Base-by-base conservation (phyloP, 2,329 filamentous ascomycete species). In the Chaetomium olivaceum region DNA sequence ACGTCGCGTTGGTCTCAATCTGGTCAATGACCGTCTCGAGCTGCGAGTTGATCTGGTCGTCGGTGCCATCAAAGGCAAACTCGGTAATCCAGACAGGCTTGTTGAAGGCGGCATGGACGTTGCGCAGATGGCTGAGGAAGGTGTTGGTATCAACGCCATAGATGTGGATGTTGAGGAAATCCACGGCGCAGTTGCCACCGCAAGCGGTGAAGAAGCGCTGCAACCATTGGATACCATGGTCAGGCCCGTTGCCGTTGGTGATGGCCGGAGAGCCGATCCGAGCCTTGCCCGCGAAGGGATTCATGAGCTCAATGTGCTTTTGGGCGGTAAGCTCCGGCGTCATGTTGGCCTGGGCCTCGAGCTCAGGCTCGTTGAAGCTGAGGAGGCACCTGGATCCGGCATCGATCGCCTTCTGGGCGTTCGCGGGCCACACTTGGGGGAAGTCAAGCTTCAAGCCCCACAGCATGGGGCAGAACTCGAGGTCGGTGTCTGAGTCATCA, bases 281-380 rank as follows among this genome's bases (percentile, higher is more conserved):
- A 65, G 80, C 85, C 73, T 82, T 77, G 73, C 79, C 81, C n/a
- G 76, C 71, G 74, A 83, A 87, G 25, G 80, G 80, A 78, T 84
- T 83, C 80, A 90, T 80, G 75, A 80, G 80, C 73, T 82, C 70
- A 62, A 80, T 82, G 77, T 87, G 87, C 31, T 76, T 77, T 1
- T 74, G 48, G n/a, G 86, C 87, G 48, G 87, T 87, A 1, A 73
- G 74, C 6, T 71, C 71, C n/a, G 86, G 78, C 27, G 77, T 75
- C 74, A 89, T 74, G 80, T 88, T 85, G 71, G 86, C 79, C 78
- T 91, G 88, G n/a, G 74, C 74, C 14, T 71, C 70, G 68, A 83
- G 82, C 76, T 92, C 89, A 55, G 87, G 87, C 81, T 92, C 89
- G 82, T 92, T 92, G 84, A 90, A 91, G 76, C 83, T 82, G 73